Conservation (phyloP, 352 stramenopile genomes). For the Globisporangium nodosum region DNA sequence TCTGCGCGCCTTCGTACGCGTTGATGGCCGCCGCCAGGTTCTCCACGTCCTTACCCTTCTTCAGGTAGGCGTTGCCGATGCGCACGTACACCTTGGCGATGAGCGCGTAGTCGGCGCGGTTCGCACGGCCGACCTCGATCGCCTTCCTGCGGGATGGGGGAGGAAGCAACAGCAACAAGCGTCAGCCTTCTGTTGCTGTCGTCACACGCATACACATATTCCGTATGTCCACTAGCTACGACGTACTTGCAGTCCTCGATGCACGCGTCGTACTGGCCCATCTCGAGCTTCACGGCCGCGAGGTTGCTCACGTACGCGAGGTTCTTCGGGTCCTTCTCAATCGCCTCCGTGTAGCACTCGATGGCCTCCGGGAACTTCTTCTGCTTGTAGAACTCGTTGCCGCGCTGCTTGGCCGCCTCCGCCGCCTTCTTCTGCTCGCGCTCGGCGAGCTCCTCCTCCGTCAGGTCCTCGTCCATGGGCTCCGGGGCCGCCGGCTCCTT, state of each 20-base stretch:
- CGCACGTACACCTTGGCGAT: slow-evolving; percentile 95
- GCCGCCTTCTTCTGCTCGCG: slow-evolving; percentile 64
- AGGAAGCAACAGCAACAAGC: slow-evolving; percentile 1
- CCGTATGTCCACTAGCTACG: not conserved
- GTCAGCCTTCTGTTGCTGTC: not conserved
- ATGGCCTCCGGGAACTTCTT: slow-evolving; percentile 95
- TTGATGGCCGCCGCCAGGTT: slow-evolving; percentile 82
- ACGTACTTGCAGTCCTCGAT: slow-evolving; percentile 90
- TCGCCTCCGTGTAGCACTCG: slow-evolving; percentile 94
- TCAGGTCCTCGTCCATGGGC: slow-evolving; percentile 83
- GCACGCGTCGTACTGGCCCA: slow-evolving; percentile 93
- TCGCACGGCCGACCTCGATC: slow-evolving; percentile 93
- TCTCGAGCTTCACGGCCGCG: slow-evolving; percentile 95
- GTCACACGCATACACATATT: not conserved
- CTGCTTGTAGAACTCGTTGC: slow-evolving; percentile 97
- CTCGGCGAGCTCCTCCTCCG: slow-evolving; percentile 76
- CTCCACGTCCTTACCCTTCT: slow-evolving; percentile 90
- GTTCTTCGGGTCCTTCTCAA: slow-evolving; percentile 93
- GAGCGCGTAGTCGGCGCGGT: slow-evolving; percentile 94
- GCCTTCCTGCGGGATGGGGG: slow-evolving; percentile 59
- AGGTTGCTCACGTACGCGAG: slow-evolving; percentile 98
- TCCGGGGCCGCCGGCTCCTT: slow-evolving; percentile 45
- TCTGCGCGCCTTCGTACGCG: slow-evolving; percentile 80
- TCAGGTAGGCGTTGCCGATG: slow-evolving; percentile 96
- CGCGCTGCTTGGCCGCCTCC: slow-evolving; percentile 90